Evolutionary conservation across 495 filamentous ascomycete species (phyloP).

Genomic region (Aspergillus egyptiacus): DNA sequence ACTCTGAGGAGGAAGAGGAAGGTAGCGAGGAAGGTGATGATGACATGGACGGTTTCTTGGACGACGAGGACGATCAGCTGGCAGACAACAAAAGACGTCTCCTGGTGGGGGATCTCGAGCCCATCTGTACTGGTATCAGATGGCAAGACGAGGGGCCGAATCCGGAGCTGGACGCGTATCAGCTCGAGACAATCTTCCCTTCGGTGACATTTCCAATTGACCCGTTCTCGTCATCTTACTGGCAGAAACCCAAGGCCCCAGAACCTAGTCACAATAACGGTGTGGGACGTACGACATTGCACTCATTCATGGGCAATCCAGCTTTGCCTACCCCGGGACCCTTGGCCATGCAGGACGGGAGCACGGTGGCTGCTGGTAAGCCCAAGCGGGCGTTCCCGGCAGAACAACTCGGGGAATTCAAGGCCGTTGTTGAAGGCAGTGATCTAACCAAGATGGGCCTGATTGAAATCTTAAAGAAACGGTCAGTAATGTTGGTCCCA

Average conservation of each 20-base stretch:
- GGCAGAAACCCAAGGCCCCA: constrained; percentile 46
- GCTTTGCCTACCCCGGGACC: background rate
- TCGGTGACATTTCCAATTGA: constrained; percentile 59
- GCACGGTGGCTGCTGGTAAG: constrained; percentile 19
- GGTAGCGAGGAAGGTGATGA: constrained; percentile 47
- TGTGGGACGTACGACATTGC: constrained; percentile 19
- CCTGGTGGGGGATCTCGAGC: constrained; percentile 66
- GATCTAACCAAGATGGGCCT: constrained; percentile 69
- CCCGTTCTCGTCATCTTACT: constrained; percentile 79
- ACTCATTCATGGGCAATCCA: constrained; percentile 22
- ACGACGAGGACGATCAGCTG: constrained; percentile 45
- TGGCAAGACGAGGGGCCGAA: constrained; percentile 63
- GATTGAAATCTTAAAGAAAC: constrained; percentile 68
- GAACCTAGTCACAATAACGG: constrained; percentile 16
- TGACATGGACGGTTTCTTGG: constrained; percentile 51
- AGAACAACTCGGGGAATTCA: constrained; percentile 68
- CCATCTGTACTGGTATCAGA: constrained; percentile 68
- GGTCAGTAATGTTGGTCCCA: constrained; percentile 27
- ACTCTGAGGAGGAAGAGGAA: constrained; percentile 74
- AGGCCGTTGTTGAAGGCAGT: constrained; percentile 59
- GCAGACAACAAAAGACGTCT: constrained; percentile 38
- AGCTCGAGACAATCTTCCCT: constrained; percentile 65
- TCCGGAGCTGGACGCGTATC: constrained; percentile 47
- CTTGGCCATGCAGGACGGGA: constrained; percentile 9
- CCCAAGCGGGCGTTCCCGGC: constrained; percentile 40